Evolutionary conservation across 306 rosid species (phyloP).

Genomic region (Corylus avellana): DNA sequence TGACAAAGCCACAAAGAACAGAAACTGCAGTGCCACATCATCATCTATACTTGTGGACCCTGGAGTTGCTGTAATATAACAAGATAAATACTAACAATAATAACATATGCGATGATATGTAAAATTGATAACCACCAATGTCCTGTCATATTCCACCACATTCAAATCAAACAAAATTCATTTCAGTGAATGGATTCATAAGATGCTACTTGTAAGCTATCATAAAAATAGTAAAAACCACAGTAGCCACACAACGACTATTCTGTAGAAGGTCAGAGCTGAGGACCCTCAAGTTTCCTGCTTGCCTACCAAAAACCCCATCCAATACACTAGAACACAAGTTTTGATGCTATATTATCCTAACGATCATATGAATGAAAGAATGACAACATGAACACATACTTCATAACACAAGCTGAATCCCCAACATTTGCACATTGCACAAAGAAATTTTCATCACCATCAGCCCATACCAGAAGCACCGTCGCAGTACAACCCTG

Average conservation of each 20-base stretch:
- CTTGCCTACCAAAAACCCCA: constrained; percentile 27
- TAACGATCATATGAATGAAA: constrained; percentile 17
- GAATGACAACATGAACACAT: constrained; percentile 30
- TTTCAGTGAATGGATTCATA: not conserved
- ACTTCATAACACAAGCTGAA: constrained; percentile 86
- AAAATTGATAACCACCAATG: not conserved
- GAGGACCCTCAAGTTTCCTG: not conserved
- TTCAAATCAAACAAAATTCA: not conserved
- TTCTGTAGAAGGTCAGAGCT: not conserved
- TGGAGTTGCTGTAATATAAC: not conserved
- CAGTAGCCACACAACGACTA: not conserved
- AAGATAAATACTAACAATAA: not conserved
- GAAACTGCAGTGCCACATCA: not conserved
- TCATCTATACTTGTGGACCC: not conserved
- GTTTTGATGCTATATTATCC: constrained; percentile 19
- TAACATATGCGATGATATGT: not conserved
- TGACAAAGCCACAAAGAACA: not conserved
- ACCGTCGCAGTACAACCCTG: constrained; percentile 99
- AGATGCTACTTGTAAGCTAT: not conserved
- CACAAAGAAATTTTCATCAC: constrained; percentile 58
- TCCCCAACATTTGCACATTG: constrained; percentile 99
- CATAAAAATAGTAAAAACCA: not conserved
- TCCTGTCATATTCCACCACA: not conserved
- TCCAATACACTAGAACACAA: constrained; percentile 15
- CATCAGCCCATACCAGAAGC: constrained; percentile 87